Evolutionary conservation across 345 rosid genomes (phyloP).

Genomic region (Gossypioides kirkii): DNA sequence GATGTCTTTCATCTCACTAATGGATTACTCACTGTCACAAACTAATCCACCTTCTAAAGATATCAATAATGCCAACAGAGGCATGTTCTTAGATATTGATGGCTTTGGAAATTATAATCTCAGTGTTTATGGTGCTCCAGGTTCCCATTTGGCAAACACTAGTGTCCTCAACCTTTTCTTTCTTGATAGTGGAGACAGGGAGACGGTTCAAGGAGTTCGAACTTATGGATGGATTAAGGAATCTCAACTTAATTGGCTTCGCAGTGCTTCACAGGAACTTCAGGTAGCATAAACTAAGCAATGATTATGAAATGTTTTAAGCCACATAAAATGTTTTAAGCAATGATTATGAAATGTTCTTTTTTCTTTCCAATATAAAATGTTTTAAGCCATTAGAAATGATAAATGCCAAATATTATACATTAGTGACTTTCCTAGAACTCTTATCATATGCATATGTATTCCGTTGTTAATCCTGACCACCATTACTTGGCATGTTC

Average conservation of each 20-base stretch:
- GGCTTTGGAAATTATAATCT: slow-evolving; percentile 80
- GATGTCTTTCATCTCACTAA: slow-evolving; percentile 74
- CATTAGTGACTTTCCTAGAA: not conserved
- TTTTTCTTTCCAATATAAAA: not conserved
- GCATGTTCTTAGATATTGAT: slow-evolving; percentile 34
- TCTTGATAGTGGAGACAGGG: slow-evolving; percentile 86
- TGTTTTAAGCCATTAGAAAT: not conserved
- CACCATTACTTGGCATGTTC: slow-evolving; percentile 1
- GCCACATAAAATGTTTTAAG: no score
- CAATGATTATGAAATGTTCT: not conserved
- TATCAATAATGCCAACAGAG: slow-evolving; percentile 17
- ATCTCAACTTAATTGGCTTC: slow-evolving; percentile 83
- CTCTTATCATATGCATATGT: not conserved
- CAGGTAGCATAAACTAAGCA: slow-evolving; percentile 33
- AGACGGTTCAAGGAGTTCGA: slow-evolving; percentile 48
- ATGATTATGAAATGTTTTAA: not conserved
- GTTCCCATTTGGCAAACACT: slow-evolving; percentile 64
- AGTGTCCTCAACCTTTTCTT: slow-evolving; percentile 76
- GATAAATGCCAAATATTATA: not conserved
- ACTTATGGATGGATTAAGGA: slow-evolving; percentile 89
- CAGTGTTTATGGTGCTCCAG: slow-evolving; percentile 64
- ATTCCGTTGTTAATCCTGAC: not conserved
- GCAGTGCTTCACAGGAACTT: slow-evolving; percentile 34
- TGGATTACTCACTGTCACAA: slow-evolving; percentile 82
- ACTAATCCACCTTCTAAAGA: slow-evolving; percentile 46